These are phyloP conservation scores for Dactylellina drechsleri DNA, from an alignment of 2,329 filamentous ascomycete genomes.

Conservation along the genomic window DNA sequence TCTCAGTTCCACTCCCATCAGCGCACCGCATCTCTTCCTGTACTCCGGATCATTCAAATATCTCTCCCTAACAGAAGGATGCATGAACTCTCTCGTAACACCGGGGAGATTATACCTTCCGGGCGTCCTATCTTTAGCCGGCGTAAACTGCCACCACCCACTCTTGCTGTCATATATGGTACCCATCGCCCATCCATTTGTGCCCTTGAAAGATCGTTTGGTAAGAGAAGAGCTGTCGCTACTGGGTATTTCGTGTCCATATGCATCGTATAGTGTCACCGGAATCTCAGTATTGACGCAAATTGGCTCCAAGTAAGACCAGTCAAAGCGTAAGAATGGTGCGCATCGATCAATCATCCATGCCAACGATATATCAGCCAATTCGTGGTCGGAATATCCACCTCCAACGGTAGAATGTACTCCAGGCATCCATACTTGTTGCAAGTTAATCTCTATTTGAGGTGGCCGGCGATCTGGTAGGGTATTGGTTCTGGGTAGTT, in stretches of 20 bases:
- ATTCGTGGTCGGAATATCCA: conserved; percentile 65
- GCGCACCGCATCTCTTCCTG: conserved; percentile 40
- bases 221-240: conserved; percentile 31
- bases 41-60: conserved; percentile 46
- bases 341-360: conserved; percentile 66
- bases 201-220: conserved; percentile 18
- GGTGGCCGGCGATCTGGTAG: conserved; percentile 32
- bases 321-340: conserved; percentile 61
- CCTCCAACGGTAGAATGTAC: conserved; percentile 65
- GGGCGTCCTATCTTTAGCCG: conserved; percentile 57
- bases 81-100: conserved; percentile 55
- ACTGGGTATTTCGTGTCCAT: conserved; percentile 29
- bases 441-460: conserved; percentile 48
- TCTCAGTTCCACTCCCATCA: conserved; percentile 43
- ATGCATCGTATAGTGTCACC: conserved; percentile 31
- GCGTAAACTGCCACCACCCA: conserved; percentile 54
- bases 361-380: conserved; percentile 65
- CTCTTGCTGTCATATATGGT: conserved; percentile 60
- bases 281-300: conserved; percentile 46
- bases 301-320: conserved; percentile 59
- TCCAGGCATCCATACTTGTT: conserved; percentile 51
- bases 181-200: conserved; percentile 60
- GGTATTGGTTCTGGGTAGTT: conserved; percentile 55
- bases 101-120: conserved; percentile 57
- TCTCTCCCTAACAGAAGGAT: conserved; percentile 56